These are phyloP conservation scores for Cutaneotrichosporon sp. DNA, from an alignment of 1,284 basidiomycete genomes.

Conservation along the genomic window DNA sequence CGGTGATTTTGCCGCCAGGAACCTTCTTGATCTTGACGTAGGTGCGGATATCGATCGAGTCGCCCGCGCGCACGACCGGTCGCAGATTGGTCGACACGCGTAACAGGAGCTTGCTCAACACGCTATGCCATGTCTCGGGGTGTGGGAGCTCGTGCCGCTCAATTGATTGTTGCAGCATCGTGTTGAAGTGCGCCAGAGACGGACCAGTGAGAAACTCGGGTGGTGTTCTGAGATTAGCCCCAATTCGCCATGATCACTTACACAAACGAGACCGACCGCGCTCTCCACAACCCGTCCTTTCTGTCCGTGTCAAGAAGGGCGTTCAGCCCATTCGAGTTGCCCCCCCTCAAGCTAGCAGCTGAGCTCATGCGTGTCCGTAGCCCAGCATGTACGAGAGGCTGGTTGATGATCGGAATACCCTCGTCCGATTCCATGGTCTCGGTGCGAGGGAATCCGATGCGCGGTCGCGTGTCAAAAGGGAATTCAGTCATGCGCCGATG, in stretches of 20 bases:
- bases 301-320: conserved; percentile 42
- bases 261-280: conserved; percentile 39
- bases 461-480: conserved; percentile 7
- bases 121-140: conserved; percentile 76
- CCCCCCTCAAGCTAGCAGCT: conserved; percentile 31
- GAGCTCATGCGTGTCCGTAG: conserved; percentile 37
- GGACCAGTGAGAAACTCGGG: conserved; percentile 65
- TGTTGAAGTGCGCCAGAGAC: conserved; percentile 78
- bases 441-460: conserved; percentile 35
- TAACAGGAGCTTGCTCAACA: conserved; percentile 61
- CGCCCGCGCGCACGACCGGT: conserved; percentile 56
- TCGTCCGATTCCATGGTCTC: conserved; percentile 35
- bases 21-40: conserved; percentile 99
- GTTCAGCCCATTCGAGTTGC: conserved; percentile 33
- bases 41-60: conserved; percentile 82
- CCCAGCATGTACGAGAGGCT: conserved; percentile 23
- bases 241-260: too few relatives aligned
- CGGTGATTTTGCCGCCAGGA: conserved; percentile 82
- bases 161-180: conserved; percentile 72
- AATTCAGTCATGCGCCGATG: conserved; percentile 10
- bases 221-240: conserved; percentile 5
- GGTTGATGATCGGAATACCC: conserved; percentile 8
- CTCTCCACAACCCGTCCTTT: conserved; percentile 43
- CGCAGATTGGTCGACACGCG: conserved; percentile 45
- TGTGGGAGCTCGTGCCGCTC: conserved; percentile 68